These are phyloP conservation scores for Saturnispora zaruensis DNA, from an alignment of 805 yeast species.

Conservation along the genomic window DNA sequence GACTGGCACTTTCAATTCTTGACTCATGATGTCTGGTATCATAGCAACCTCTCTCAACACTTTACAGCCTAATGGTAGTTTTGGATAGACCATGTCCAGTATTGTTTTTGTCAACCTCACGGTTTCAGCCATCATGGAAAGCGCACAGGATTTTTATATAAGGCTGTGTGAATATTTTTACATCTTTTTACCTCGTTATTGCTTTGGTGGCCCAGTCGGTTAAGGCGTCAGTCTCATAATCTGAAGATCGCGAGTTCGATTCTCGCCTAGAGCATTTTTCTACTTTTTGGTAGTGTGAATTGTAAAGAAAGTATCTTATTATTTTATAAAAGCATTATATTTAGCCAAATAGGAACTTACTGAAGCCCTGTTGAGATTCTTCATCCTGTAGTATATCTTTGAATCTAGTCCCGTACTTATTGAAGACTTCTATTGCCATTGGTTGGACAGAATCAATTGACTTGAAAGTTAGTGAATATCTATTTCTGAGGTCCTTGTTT, in stretches of 20 bases:
- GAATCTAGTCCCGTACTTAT: slow-evolving; percentile 7
- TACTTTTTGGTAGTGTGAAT: no score
- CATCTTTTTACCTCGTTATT: no score
- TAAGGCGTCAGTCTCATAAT: slow-evolving; percentile 35
- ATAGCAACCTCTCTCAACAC: no score
- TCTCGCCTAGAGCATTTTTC: slow-evolving; percentile 31
- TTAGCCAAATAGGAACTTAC: slow-evolving; percentile 1
- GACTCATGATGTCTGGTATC: no score
- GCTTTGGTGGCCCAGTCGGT: slow-evolving; percentile 35
- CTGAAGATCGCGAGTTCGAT: slow-evolving; percentile 35
- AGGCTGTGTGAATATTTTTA: no score
- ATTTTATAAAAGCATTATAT: background rate
- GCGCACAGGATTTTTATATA: no score
- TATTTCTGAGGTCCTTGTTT: slow-evolving; percentile 1
- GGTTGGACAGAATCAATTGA: slow-evolving; percentile 17
- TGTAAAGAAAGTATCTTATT: no score
- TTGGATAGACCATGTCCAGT: no score
- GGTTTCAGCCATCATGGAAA: no score
- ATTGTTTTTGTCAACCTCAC: no score
- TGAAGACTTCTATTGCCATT: slow-evolving; percentile 1
- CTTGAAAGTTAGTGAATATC: slow-evolving; percentile 20
- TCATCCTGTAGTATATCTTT: slow-evolving; percentile 1
- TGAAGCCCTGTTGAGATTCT: background rate
- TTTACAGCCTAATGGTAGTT: no score
- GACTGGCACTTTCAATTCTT: no score